phyloP scores from a whole-genome alignment of 2,329 filamentous ascomycete genomes.

The Neofusicoccum umdonicola region DNA sequence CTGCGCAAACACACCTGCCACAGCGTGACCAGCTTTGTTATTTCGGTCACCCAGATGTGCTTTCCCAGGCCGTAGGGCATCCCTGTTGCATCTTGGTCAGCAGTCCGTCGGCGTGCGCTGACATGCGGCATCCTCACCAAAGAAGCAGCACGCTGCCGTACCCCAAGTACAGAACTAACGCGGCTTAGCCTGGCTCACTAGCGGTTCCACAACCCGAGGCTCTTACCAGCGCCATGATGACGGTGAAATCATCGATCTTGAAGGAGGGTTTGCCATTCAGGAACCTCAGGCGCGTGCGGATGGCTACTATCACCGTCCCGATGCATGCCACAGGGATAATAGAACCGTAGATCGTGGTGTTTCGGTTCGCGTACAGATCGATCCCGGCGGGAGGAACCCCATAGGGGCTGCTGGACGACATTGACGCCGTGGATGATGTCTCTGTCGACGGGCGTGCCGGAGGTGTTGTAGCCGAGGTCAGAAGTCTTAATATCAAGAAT shows the following conservation, averaged over 20 bases:
- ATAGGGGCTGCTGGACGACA: background rate
- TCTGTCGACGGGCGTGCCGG: background rate
- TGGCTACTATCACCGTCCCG: background rate
- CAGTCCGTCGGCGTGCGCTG: background rate
- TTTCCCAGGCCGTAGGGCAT: slow-evolving; percentile 8
- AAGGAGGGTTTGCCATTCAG: background rate
- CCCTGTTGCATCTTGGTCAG: background rate
- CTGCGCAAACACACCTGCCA: slow-evolving; percentile 3
- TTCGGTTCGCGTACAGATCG: background rate
- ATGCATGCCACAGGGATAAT: slow-evolving; percentile 13
- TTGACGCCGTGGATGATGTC: background rate
- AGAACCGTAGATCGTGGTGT: background rate
- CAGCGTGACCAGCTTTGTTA: background rate
- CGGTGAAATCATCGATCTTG: slow-evolving; percentile 1
- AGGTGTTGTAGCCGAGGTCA: background rate
- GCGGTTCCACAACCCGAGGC: too few relatives aligned
- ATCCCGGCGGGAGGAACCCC: slow-evolving; percentile 1
- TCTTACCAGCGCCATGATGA: slow-evolving; percentile 8
- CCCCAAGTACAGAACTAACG: slow-evolving; percentile 10
- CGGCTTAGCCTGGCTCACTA: background rate
- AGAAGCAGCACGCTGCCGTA: slow-evolving; percentile 10
- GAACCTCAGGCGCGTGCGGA: background rate
- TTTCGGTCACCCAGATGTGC: background rate
- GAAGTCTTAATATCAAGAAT: background rate
- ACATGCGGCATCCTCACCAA: background rate